A percentile compares a stretch with the other conserved stretches of the same genome.
phyloP scores from a whole-genome alignment of 345 rosid species.

The Bretschneidera sinensis region DNA sequence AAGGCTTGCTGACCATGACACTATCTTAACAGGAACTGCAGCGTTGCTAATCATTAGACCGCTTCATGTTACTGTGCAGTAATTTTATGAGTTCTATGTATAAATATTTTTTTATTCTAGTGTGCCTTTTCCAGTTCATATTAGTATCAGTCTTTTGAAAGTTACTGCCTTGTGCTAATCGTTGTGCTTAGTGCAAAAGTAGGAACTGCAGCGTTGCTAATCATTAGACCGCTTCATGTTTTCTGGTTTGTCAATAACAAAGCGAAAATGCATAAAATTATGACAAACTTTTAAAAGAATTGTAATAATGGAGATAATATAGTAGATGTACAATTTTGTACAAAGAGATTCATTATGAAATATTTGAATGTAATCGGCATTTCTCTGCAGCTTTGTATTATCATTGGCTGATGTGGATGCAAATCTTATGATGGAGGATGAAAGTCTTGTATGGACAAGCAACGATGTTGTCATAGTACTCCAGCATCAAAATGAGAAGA shows the following conservation, averaged over 20 bases:
- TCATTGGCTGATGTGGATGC: slow-evolving; percentile 94
- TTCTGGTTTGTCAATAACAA: too few species aligned
- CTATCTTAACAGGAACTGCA: too few species aligned
- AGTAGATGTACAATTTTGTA: not conserved
- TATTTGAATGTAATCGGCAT: not conserved
- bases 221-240: too few species aligned
- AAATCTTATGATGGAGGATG: slow-evolving; percentile 93
- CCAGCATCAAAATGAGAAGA: slow-evolving; percentile 81
- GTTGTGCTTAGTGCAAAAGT: not conserved
- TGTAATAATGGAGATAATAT: not conserved
- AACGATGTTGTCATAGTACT: slow-evolving; percentile 91
- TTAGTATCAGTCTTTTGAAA: not conserved
- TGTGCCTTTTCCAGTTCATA: not conserved
- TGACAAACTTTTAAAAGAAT: too few species aligned
- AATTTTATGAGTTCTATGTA: not conserved
- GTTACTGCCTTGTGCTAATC: not conserved
- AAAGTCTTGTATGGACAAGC: slow-evolving; percentile 94
- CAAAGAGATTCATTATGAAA: not conserved
- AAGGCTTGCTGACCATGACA: too few species aligned
- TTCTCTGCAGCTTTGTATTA: slow-evolving; percentile 70
- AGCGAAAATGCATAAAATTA: too few species aligned
- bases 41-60: not conserved
- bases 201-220: not conserved
- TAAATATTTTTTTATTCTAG: not conserved
- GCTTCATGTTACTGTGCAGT: not conserved